Base-by-base conservation (phyloP, 2,329 filamentous ascomycete genomes). In the Trichoderma endophyticum region DNA sequence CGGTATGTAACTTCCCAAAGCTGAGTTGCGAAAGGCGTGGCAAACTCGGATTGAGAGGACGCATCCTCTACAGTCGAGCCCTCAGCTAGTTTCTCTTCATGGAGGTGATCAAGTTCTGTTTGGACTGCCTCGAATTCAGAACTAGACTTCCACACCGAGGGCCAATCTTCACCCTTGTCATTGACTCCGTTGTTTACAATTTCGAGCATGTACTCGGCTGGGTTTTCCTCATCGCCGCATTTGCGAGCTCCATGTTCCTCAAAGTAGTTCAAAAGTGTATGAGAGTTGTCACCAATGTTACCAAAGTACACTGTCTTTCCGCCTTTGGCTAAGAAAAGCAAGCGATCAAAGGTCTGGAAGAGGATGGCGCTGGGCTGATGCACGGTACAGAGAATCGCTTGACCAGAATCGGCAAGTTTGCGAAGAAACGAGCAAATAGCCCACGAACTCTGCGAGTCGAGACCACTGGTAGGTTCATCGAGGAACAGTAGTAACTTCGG, bases 131-230 rank as follows among this genome's bases (percentile, higher is more conserved):
- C 79, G 72, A 86, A 86, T 74, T 91, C 87, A 0, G 81, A 76
- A 64, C 86, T 89, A 0, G 79, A 80, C 4, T 85, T 84, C 89
- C 92, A 95, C 62, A 92, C 89, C 0, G 79, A 77, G 76, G 92
- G 89, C 92, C 92, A 95, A 76, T 93, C 88, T 43, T 81, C 73
- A 7, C 82, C 82, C 4, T 79, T 70, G 18, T 77, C 76, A 74
- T 84, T 85, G 4, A 73, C 75, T 0, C 81, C 81, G 9, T 81
- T 79, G 70, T 84, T 84, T 67, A 85, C 83, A 18, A 86, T 80
- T 74, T 88, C 84, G 7, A 94, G 85, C 89, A 94, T 93, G 82
- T 89, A 94, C 80, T 94, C 92, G 1, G 92, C 92, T 0, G 92
- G 92, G 75, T 94, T 94, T 73, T 91, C 91, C 1, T 89, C 85